phyloP scores from a whole-genome alignment of 78 protist genomes.

The Parvularia atlantis region DNA sequence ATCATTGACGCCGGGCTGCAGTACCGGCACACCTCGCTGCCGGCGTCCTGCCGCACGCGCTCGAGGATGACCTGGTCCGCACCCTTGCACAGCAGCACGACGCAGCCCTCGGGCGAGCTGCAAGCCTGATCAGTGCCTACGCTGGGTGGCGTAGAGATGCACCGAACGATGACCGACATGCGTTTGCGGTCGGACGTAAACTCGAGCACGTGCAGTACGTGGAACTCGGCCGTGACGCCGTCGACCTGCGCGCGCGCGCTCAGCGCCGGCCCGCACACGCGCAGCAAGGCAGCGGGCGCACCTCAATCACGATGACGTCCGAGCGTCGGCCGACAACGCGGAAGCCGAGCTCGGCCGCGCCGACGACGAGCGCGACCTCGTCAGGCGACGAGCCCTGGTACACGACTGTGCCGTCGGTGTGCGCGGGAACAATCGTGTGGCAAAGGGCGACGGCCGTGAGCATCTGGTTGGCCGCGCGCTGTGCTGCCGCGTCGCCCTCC shows the following conservation, averaged over 20 bases:
- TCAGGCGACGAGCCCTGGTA: slow-evolving; percentile 82
- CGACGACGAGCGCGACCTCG: slow-evolving; percentile 77
- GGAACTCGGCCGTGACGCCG: slow-evolving; percentile 31
- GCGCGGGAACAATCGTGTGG: slow-evolving; percentile 52
- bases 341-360: slow-evolving; percentile 52
- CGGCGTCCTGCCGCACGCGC: slow-evolving; percentile 24
- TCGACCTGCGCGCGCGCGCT: too few relatives aligned
- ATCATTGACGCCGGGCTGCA: neutral
- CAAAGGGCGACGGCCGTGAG: slow-evolving; percentile 42
- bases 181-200: slow-evolving; percentile 79
- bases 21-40: neutral
- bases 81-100: slow-evolving; percentile 54
- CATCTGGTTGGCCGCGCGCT: too few relatives aligned
- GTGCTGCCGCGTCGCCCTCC: too few relatives aligned
- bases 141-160: too few relatives aligned
- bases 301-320: too few relatives aligned
- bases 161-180: slow-evolving; percentile 74
- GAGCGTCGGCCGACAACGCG: slow-evolving; percentile 20
- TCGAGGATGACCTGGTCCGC: slow-evolving; percentile 57
- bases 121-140: too few relatives aligned
- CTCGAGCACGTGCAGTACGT: slow-evolving; percentile 59
- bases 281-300: too few relatives aligned
- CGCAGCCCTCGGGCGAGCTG: slow-evolving; percentile 35
- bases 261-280: too few relatives aligned
- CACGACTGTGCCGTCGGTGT: neutral